A percentile compares a stretch with the other conserved stretches of the same genome.
phyloP scores from a whole-genome alignment of 2,329 filamentous ascomycete genomes.

The Colletotrichum chrysophilum region DNA sequence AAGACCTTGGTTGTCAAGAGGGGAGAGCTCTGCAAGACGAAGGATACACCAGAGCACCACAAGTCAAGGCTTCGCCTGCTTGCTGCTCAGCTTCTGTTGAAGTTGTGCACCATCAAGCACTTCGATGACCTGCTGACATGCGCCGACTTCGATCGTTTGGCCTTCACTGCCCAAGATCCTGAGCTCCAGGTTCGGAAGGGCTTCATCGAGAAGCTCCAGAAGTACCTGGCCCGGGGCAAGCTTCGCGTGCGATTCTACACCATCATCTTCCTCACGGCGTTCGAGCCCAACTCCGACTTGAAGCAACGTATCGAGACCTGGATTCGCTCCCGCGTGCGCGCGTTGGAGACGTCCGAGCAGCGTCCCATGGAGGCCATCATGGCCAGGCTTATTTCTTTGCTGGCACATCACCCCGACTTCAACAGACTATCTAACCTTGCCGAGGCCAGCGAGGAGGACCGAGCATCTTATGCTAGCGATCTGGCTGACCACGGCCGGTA shows the following conservation, averaged over 20 bases:
- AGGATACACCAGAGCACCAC: slow-evolving; percentile 78
- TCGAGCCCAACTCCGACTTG: slow-evolving; percentile 79
- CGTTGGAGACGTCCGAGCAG: slow-evolving; percentile 64
- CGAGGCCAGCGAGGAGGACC: slow-evolving; percentile 35
- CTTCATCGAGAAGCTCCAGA: slow-evolving; percentile 88
- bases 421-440: slow-evolving; percentile 39
- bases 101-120: slow-evolving; percentile 78
- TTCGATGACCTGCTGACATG: slow-evolving; percentile 79
- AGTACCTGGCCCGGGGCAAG: slow-evolving; percentile 78
- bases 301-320: slow-evolving; percentile 82
- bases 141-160: slow-evolving; percentile 79
- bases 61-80: slow-evolving; percentile 81
- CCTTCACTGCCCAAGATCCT: slow-evolving; percentile 81
- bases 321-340: slow-evolving; percentile 80
- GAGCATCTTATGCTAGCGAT: slow-evolving; percentile 53
- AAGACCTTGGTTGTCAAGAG: slow-evolving; percentile 76
- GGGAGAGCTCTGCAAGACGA: slow-evolving; percentile 80
- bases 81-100: slow-evolving; percentile 81
- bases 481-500: slow-evolving; percentile 86
- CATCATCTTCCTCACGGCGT: slow-evolving; percentile 88
- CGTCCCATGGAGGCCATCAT: slow-evolving; percentile 81
- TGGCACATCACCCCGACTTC: slow-evolving; percentile 95
- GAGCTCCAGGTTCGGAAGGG: slow-evolving; percentile 74
- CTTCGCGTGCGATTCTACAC: slow-evolving; percentile 83
- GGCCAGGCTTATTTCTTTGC: slow-evolving; percentile 80